A percentile compares a stretch with the other conserved stretches of the same genome.
Evolutionary conservation across 2,329 filamentous ascomycete species (phyloP).

Genomic region (Colletotrichum eleusines): DNA sequence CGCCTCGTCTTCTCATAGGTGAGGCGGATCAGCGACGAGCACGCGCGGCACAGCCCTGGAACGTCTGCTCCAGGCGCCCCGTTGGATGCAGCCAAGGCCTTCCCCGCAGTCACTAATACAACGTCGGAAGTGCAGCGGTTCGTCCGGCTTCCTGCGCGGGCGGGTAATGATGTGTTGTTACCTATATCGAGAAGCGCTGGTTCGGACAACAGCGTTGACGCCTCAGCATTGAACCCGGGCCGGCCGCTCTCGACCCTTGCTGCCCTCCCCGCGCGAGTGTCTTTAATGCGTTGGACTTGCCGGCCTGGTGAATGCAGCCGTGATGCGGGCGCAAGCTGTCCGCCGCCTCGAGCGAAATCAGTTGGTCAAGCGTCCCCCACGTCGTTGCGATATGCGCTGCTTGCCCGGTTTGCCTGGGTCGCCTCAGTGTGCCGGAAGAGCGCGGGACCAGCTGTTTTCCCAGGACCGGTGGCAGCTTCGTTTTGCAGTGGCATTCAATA

Average conservation of each 20-base stretch:
- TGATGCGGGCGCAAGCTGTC: neutral
- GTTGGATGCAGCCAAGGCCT: neutral
- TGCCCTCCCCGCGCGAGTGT: no score
- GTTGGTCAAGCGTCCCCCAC: neutral
- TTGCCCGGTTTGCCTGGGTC: neutral
- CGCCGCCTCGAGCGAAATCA: neutral
- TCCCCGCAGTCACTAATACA: neutral
- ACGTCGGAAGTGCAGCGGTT: neutral
- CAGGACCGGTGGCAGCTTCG: no score
- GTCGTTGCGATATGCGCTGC: neutral
- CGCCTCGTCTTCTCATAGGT: neutral
- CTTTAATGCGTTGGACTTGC: neutral
- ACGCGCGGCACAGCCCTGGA: neutral
- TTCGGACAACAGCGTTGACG: neutral
- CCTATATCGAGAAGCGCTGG: neutral
- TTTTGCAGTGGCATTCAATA: no score
- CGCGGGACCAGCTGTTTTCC: no score
- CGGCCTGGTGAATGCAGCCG: neutral
- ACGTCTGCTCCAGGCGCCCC: neutral
- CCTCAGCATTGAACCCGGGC: no score
- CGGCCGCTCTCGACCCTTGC: no score
- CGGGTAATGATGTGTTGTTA: no score
- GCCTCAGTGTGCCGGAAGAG: no score
- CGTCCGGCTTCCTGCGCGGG: neutral
- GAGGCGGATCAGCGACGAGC: neutral